Conservation (phyloP, 2,329 filamentous ascomycete species). For the Paramyrothecium roridum region DNA sequence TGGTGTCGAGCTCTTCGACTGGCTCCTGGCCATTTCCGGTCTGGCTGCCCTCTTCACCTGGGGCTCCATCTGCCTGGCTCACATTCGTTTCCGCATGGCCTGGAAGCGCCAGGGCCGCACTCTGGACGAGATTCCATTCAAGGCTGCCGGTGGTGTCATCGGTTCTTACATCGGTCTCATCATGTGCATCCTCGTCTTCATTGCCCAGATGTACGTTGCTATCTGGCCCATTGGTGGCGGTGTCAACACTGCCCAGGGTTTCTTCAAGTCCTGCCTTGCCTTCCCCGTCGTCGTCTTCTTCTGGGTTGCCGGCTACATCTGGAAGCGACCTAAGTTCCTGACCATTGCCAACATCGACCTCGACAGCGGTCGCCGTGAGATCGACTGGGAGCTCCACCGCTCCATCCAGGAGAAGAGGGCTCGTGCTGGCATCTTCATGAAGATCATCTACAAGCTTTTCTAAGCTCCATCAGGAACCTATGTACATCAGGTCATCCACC, state of each 20-base stretch:
- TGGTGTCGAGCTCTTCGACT: slow-evolving; percentile 55
- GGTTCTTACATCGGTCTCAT: slow-evolving; percentile 61
- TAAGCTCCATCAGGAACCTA: neutral
- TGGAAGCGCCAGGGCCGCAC: slow-evolving; percentile 57
- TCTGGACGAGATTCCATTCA: slow-evolving; percentile 64
- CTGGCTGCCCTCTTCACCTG: slow-evolving; percentile 63
- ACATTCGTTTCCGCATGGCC: slow-evolving; percentile 64
- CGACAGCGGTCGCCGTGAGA: slow-evolving; percentile 60
- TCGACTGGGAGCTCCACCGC: slow-evolving; percentile 52
- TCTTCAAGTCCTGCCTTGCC: slow-evolving; percentile 54
- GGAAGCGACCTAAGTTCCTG: slow-evolving; percentile 63
- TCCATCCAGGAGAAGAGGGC: slow-evolving; percentile 7
- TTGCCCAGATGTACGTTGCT: slow-evolving; percentile 50
- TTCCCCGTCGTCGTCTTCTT: slow-evolving; percentile 51
- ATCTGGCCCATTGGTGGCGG: slow-evolving; percentile 32
- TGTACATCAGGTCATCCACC: neutral
- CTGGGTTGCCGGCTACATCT: slow-evolving; percentile 55
- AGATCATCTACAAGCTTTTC: slow-evolving; percentile 5
- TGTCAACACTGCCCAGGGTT: slow-evolving; percentile 39
- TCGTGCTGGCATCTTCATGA: slow-evolving; percentile 2
- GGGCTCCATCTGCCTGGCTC: slow-evolving; percentile 61
- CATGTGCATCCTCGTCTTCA: slow-evolving; percentile 51
- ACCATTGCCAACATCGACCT: slow-evolving; percentile 60
- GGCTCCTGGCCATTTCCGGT: slow-evolving; percentile 63
- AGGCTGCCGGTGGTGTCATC: slow-evolving; percentile 53